phyloP scores from a whole-genome alignment of 108 stramenopile species.

The Cyclotella baltica region DNA sequence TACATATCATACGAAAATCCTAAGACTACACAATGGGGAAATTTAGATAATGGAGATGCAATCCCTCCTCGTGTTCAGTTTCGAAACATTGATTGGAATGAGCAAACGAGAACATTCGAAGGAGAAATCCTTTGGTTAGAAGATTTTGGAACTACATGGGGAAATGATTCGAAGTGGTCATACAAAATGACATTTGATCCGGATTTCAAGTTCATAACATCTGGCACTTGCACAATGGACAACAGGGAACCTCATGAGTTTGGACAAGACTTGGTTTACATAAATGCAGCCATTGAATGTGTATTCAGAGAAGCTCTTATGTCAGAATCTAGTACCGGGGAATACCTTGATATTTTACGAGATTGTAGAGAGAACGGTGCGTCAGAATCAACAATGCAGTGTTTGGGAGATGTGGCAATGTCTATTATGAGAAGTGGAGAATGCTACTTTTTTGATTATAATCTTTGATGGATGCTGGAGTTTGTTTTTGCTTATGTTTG shows the following conservation, averaged over 20 bases:
- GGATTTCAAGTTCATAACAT: slow-evolving; percentile 54
- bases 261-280: slow-evolving; percentile 44
- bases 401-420: slow-evolving; percentile 40
- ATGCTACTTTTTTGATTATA: slow-evolving; percentile 26
- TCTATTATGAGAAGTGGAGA: slow-evolving; percentile 14
- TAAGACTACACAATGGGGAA: slow-evolving; percentile 59
- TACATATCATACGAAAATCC: slow-evolving; percentile 83
- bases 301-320: slow-evolving; percentile 17
- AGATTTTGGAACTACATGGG: slow-evolving; percentile 73
- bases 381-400: slow-evolving; percentile 12
- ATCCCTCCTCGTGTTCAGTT: slow-evolving; percentile 68
- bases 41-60: slow-evolving; percentile 70
- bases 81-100: slow-evolving; percentile 57
- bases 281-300: slow-evolving; percentile 46
- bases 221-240: slow-evolving; percentile 59
- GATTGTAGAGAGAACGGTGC: slow-evolving; percentile 30
- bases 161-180: slow-evolving; percentile 59
- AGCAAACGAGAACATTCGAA: slow-evolving; percentile 54
- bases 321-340: slow-evolving; percentile 12
- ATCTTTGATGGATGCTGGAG: slow-evolving; percentile 17
- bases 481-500: too few species aligned
- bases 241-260: slow-evolving; percentile 32
- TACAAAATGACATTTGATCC: slow-evolving; percentile 79
- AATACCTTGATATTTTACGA: slow-evolving; percentile 26
- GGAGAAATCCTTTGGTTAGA: slow-evolving; percentile 73